phyloP scores from a whole-genome alignment of 495 filamentous ascomycete species.

The Echria macrotheca region DNA sequence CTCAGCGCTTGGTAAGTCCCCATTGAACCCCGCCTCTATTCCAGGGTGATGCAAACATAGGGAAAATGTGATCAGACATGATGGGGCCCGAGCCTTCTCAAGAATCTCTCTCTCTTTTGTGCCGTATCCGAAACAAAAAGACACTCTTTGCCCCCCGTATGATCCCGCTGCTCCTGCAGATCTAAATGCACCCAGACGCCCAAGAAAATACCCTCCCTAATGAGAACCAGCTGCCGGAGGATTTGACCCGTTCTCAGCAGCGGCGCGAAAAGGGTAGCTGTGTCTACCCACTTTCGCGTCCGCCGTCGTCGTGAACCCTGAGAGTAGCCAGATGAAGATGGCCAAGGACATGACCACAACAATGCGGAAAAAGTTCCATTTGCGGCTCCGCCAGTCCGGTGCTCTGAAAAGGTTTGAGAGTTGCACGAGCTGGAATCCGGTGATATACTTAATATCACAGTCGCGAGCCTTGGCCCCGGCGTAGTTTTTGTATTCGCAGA shows the following conservation, averaged over 20 bases:
- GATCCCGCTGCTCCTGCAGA: no score
- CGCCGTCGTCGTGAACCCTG: constrained; percentile 13
- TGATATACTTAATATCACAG: constrained; percentile 47
- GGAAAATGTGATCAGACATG: background rate
- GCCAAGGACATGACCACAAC: constrained; percentile 22
- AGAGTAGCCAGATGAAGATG: constrained; percentile 24
- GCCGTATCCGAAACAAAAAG: background rate
- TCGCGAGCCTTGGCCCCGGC: constrained; percentile 59
- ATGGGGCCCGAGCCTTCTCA: background rate
- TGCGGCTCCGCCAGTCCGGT: constrained; percentile 10
- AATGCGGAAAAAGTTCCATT: constrained; percentile 21
- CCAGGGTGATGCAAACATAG: constrained; percentile 2
- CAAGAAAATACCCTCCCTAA: no score
- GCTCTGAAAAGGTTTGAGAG: constrained; percentile 24
- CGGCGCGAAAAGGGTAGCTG: no score
- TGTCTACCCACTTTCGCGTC: no score
- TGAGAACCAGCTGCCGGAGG: no score
- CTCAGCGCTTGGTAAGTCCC: constrained; percentile 50
- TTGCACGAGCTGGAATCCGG: constrained; percentile 29
- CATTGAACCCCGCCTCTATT: constrained; percentile 4
- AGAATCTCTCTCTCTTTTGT: background rate
- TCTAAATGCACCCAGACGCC: no score
- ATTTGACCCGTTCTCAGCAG: no score
- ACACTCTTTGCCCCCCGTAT: background rate
- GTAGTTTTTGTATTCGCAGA: constrained; percentile 63